Base-by-base conservation (phyloP, 2,329 filamentous ascomycete species). In the Ascochyta lentis region DNA sequence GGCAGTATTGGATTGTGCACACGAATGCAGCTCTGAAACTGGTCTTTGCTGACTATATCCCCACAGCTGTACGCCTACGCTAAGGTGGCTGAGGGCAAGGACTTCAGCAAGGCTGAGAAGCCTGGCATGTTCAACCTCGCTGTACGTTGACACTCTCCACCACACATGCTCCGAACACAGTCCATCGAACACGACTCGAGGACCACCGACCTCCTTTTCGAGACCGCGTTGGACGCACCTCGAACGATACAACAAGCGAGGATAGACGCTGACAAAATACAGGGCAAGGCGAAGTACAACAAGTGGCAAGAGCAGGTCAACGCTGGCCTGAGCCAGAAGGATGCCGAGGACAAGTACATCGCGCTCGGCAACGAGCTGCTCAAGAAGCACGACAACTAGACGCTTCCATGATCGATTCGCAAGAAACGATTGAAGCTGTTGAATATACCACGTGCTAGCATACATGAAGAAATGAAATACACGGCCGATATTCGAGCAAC, bases 221-320 rank as follows among this genome's bases (percentile, higher is more conserved):
- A 16, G 1, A 6, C 26, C 12, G 19, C n/a, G 13, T 12, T 31
- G 13, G 37, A 26, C 10, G 27, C 15, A 19, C 12, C 10, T 23
- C n/a, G 15, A 22, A 6, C 7, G 19, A 27, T 22, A 9, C 13
- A 24, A 6, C 19, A 31, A 33, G 6, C 16, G 33, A 23, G 26
- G 9, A 43, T n/a, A 23, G 29, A 27, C 41, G 44, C 51, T 64
- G 42, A 54, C n/a, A 31, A 15, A n/a, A 19, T 16, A 42, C 67
- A 92, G 90, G 86, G 81, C 79, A 96, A 95, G 81, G 86, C 86
- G 69, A 96, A 96, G 84, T 85, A 88, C 80, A 84, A 82, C 68
- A 86, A 89, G 50, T 96, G 92, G 92, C 80, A 91, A 78, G 83
- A 87, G 72, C 70, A 87, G 60, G 84, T 86, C 69, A 84, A 92